These are phyloP conservation scores for Aspergillus clavatus DNA, from an alignment of 2,329 filamentous ascomycete genomes.

Conservation along the genomic window DNA sequence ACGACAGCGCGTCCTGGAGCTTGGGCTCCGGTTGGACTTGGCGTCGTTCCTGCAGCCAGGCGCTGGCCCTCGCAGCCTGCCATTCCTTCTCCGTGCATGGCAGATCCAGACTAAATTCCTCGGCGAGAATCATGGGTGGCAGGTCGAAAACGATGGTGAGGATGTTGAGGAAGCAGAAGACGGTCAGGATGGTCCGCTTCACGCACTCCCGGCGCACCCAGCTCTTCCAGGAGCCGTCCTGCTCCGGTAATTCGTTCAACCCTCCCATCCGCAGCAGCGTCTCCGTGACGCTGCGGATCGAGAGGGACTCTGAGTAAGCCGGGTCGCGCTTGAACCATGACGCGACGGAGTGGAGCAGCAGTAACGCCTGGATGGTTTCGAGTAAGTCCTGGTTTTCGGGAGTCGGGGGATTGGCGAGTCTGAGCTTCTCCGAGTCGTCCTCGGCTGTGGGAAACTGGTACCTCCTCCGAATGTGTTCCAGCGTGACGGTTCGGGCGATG, in stretches of 20 bases:
- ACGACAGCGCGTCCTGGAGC: constrained; percentile 25
- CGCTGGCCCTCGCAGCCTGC: constrained; percentile 20
- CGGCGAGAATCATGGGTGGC: constrained; percentile 28
- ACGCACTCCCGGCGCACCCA: constrained; percentile 29
- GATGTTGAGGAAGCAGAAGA: constrained; percentile 34
- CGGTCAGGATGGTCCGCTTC: constrained; percentile 31
- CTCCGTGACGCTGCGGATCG: constrained; percentile 27
- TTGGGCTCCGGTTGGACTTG: constrained; percentile 22
- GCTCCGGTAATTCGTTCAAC: constrained; percentile 24
- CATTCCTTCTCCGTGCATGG: constrained; percentile 32
- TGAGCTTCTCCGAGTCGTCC: background rate
- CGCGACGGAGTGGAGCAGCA: constrained; percentile 27
- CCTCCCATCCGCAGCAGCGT: constrained; percentile 26
- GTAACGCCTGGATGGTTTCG: constrained; percentile 26
- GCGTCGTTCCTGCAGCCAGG: constrained; percentile 24
- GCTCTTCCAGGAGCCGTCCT: constrained; percentile 30
- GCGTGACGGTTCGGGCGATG: constrained; percentile 28
- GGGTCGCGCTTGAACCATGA: constrained; percentile 31
- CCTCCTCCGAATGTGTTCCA: constrained; percentile 28
- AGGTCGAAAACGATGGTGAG: constrained; percentile 35
- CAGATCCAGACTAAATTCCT: constrained; percentile 28
- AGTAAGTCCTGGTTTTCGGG: constrained; percentile 22
- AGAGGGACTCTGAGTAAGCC: constrained; percentile 26
- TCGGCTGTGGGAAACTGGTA: constrained; percentile 18
- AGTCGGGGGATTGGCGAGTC: constrained; percentile 6